phyloP scores from a whole-genome alignment of 805 yeast species.

The Spathaspora girioi region DNA sequence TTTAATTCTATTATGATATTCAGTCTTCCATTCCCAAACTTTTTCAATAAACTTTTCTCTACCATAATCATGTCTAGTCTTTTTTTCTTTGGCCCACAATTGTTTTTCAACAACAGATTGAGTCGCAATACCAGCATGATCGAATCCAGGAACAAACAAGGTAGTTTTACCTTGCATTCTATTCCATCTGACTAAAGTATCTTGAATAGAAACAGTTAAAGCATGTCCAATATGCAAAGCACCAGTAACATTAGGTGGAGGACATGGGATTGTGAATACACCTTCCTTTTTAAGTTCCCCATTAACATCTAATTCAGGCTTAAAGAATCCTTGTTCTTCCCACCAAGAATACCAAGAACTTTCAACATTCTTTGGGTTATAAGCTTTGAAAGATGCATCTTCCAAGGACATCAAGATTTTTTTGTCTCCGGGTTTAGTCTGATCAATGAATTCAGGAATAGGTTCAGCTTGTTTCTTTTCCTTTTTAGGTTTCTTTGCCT shows the following conservation, averaged over 20 bases:
- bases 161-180: slow-evolving; percentile 97
- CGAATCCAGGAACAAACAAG: slow-evolving; percentile 91
- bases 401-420: slow-evolving; percentile 82
- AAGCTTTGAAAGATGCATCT: slow-evolving; percentile 91
- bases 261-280: slow-evolving; percentile 88
- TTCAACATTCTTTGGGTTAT: slow-evolving; percentile 89
- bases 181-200: slow-evolving; percentile 85
- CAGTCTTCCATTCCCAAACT: slow-evolving; percentile 99
- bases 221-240: slow-evolving; percentile 99
- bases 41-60: slow-evolving; percentile 84
- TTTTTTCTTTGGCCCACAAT: slow-evolving; percentile 80
- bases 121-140: slow-evolving; percentile 98
- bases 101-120: slow-evolving; percentile 97
- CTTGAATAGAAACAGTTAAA: slow-evolving; percentile 91
- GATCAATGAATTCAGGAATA: slow-evolving; percentile 80
- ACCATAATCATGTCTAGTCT: slow-evolving; percentile 92
- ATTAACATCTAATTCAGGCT: slow-evolving; percentile 75
- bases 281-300: slow-evolving; percentile 83
- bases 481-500: slow-evolving; percentile 58
- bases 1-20: slow-evolving; percentile 83
- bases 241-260: slow-evolving; percentile 99
- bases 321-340: slow-evolving; percentile 82
- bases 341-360: slow-evolving; percentile 98
- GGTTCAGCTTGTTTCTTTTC: slow-evolving; percentile 68
- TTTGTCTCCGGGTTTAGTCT: slow-evolving; percentile 86